These are phyloP conservation scores for Globisporangium recalcitrans DNA, from an alignment of 352 stramenopile species.

Conservation along the genomic window DNA sequence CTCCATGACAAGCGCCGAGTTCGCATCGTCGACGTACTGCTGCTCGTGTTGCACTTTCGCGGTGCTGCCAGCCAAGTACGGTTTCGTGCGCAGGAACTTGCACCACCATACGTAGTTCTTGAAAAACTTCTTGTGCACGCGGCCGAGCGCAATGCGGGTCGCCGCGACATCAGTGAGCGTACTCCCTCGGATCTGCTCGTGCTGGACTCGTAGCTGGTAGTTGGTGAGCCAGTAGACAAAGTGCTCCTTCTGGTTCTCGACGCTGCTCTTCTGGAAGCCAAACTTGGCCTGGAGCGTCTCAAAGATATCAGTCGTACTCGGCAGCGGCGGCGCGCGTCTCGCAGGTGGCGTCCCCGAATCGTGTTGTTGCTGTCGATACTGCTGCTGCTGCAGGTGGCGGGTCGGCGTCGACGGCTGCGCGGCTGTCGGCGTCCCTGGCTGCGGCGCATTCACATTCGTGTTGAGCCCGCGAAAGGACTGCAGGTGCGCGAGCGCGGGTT, in stretches of 20 bases:
- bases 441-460: not conserved
- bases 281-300: slow-evolving; percentile 77
- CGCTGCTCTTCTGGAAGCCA: slow-evolving; percentile 69
- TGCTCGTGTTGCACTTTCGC: slow-evolving; percentile 8
- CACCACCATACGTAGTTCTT: slow-evolving; percentile 94
- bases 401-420: not conserved
- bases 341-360: slow-evolving; percentile 6
- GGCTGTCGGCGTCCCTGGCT: not conserved
- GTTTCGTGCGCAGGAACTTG: slow-evolving; percentile 84
- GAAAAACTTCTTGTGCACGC: slow-evolving; percentile 82
- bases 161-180: slow-evolving; percentile 36
- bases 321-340: slow-evolving; percentile 11
- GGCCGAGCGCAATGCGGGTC: slow-evolving; percentile 43
- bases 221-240: slow-evolving; percentile 83
- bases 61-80: slow-evolving; percentile 17
- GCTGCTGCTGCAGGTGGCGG: not conserved
- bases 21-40: slow-evolving; percentile 49
- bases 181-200: slow-evolving; percentile 28
- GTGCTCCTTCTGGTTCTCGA: slow-evolving; percentile 85
- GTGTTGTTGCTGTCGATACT: slow-evolving; percentile 7
- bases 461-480: slow-evolving; percentile 46
- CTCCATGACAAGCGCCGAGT: slow-evolving; percentile 42
- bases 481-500: slow-evolving; percentile 52
- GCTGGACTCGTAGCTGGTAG: slow-evolving; percentile 65
- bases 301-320: slow-evolving; percentile 46